Evolutionary conservation across 2,329 filamentous ascomycete genomes (phyloP), one percentile per base, ranked within the genome.

Genomic region (Alternaria infectoria): DNA sequence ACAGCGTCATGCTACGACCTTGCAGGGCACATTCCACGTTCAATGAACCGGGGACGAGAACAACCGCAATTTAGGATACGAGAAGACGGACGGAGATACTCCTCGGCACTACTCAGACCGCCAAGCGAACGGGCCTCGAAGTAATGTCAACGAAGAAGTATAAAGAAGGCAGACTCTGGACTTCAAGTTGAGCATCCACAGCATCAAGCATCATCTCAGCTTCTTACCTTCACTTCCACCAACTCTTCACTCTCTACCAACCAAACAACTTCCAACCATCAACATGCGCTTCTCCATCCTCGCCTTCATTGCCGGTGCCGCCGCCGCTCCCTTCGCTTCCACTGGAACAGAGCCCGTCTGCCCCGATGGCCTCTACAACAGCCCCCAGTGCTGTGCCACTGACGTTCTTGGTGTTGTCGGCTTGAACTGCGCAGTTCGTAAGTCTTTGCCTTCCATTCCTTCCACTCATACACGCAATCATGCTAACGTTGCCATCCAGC

Each of bases 341-440:
- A 44, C 28, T 12, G 23, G 25, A 44, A 17, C 19, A 19, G 10
- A n/a, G 15, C 12, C n/a, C 46, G 32, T 66, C 43, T 66, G 63
- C 32, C 56, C 63, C 10, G 12, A 12, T 32, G 56, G 40, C 9
- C 28, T 63, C 4, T 66, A 54, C 47, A 60, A 52, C 36, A 63
- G 54, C 43, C 56, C 60, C 23, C 63, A 63, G 28, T 66, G 63
- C 60, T 66, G 63, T 26, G 60, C 60, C 47, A 63, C 60, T 43
- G 60, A 66, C 17, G 36, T 63, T 10, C 52, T 60, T 23, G 57
- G 56, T 26, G 62, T 13, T 21, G 28, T 55, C 21, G 56, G 49
- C 47, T 36, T 63, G 44, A 44, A 66, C 54, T 66, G 60, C 47
- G 32, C 17, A 50, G 44, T 45, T 17, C 63, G 63, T 66, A 59